phyloP scores from a whole-genome alignment of 139 green algal species.

The Pseudopediastrum boryanum region DNA sequence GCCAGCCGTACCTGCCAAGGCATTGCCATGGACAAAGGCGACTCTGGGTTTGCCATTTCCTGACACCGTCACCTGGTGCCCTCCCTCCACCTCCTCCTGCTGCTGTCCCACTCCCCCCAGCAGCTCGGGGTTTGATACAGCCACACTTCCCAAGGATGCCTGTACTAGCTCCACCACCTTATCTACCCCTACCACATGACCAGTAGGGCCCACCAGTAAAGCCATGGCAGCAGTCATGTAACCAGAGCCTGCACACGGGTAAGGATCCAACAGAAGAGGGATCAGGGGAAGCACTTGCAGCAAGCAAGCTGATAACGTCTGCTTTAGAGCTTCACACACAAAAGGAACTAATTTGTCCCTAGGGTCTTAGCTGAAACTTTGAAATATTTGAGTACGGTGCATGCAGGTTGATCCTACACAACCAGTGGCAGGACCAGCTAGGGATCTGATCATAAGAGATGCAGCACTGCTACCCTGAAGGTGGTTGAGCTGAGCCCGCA shows the following conservation, averaged over 20 bases:
- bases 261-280: background rate
- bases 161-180: conserved; percentile 58
- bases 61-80: background rate
- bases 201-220: conserved; percentile 62
- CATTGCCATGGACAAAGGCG: conserved; percentile 38
- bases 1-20: conserved; percentile 38
- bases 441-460: no score
- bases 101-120: background rate
- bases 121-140: conserved; percentile 37
- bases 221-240: conserved; percentile 86
- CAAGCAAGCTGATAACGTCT: no score
- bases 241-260: conserved; percentile 53
- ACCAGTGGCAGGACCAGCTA: no score
- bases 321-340: no score
- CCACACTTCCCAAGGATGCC: conserved; percentile 34
- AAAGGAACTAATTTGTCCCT: no score
- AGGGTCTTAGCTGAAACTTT: no score
- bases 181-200: conserved; percentile 71
- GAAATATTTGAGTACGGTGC: no score
- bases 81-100: background rate
- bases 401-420: no score
- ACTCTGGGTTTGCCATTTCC: background rate
- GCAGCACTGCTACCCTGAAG: no score
- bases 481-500: no score
- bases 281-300: background rate